A percentile compares a stretch with the other conserved stretches of the same genome.
These are phyloP conservation scores for Pezicula rhizophila DNA, from an alignment of 2,329 filamentous ascomycete genomes.

Conservation along the genomic window DNA sequence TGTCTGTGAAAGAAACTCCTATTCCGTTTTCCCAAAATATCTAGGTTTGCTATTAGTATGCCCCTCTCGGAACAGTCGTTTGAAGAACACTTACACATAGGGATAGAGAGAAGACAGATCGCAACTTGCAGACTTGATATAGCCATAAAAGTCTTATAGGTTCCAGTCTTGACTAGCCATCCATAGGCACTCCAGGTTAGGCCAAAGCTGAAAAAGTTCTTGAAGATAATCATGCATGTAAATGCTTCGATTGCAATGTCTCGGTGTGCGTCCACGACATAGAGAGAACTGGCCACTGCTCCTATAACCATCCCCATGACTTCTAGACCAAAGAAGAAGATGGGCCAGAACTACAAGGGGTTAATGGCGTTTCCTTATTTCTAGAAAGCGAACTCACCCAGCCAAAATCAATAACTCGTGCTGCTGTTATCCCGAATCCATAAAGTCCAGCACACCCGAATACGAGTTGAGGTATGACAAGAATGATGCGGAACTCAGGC, in stretches of 20 bases:
- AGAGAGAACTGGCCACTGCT: slow-evolving; percentile 76
- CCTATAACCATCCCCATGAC: slow-evolving; percentile 90
- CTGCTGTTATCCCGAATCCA: slow-evolving; percentile 72
- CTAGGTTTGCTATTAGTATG: slow-evolving; percentile 33
- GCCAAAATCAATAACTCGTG: slow-evolving; percentile 56
- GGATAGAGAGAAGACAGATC: slow-evolving; percentile 68
- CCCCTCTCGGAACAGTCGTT: not conserved
- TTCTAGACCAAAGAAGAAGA: slow-evolving; percentile 77
- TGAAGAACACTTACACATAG: slow-evolving; percentile 60
- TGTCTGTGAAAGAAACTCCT: slow-evolving; percentile 70
- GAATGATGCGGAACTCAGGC: slow-evolving; percentile 80
- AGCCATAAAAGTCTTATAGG: slow-evolving; percentile 57
- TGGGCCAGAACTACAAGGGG: slow-evolving; percentile 62
- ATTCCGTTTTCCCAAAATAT: slow-evolving; percentile 73
- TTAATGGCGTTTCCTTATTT: slow-evolving; percentile 74
- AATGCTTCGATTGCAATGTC: slow-evolving; percentile 83
- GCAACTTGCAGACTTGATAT: slow-evolving; percentile 73
- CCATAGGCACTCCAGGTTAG: slow-evolving; percentile 79
- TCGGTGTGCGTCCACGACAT: slow-evolving; percentile 87
- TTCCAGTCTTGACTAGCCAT: slow-evolving; percentile 68
- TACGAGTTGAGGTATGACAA: slow-evolving; percentile 77
- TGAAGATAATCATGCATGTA: slow-evolving; percentile 86
- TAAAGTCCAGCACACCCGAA: slow-evolving; percentile 74
- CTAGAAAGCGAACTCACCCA: slow-evolving; percentile 67
- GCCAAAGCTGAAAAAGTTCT: slow-evolving; percentile 86